Evolutionary conservation across 257 asterid genomes (phyloP).

Genomic region (Anisodus acutangulus): DNA sequence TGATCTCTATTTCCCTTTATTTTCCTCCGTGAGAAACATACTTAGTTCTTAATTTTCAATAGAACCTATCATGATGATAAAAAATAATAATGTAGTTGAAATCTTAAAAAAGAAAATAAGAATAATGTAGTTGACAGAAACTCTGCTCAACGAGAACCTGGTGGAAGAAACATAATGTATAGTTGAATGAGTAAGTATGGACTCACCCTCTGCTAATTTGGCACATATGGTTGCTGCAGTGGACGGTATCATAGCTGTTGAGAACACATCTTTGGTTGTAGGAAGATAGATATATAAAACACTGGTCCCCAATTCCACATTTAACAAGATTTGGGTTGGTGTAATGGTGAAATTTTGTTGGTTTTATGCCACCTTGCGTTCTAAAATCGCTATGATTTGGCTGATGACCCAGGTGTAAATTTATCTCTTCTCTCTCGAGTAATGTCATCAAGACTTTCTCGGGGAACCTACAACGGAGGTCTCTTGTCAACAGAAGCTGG

Average conservation of each 20-base stretch:
- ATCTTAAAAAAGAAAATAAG: no score
- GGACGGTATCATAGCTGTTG: not conserved
- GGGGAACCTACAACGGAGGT: slow-evolving; percentile 89
- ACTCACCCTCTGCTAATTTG: not conserved
- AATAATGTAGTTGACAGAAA: not conserved
- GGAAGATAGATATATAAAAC: no score
- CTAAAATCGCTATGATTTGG: not conserved
- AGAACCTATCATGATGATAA: not conserved
- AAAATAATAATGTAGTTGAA: not conserved
- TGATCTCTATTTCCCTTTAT: slow-evolving; percentile 1
- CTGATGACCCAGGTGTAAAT: slow-evolving; percentile 62
- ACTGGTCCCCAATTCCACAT: not conserved
- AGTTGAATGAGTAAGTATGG: not conserved
- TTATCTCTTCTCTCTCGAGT: slow-evolving; percentile 87
- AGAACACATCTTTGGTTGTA: not conserved
- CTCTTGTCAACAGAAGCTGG: slow-evolving; percentile 94
- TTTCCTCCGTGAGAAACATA: slow-evolving; percentile 20
- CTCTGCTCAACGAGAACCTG: not conserved
- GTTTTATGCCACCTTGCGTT: not conserved
- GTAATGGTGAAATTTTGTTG: not conserved
- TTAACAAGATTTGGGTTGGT: not conserved
- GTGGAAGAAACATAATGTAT: not conserved
- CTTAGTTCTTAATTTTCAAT: not conserved
- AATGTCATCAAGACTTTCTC: slow-evolving; percentile 95
- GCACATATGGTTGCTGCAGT: not conserved